Evolutionary conservation across 202 grass and related monocot genomes (phyloP).

Genomic region (Zoysia matrella): DNA sequence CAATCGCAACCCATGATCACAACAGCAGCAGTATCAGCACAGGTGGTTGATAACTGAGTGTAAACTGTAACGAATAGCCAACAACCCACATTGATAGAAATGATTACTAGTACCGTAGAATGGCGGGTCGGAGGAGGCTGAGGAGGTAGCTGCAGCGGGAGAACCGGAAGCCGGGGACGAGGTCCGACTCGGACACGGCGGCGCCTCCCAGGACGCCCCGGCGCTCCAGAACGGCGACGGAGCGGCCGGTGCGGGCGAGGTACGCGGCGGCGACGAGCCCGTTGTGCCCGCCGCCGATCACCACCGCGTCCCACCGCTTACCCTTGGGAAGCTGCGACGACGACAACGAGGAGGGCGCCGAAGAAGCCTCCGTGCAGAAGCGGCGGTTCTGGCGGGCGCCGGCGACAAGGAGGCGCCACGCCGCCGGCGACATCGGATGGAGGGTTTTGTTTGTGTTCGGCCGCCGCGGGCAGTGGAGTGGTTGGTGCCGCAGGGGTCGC

Average conservation of each 20-base stretch:
- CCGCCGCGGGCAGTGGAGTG: constrained; percentile 4
- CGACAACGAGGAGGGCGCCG: neutral
- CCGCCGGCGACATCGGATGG: constrained; percentile 51
- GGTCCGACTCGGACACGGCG: constrained; percentile 81
- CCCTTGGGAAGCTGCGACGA: constrained; percentile 24
- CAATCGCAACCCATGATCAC: neutral
- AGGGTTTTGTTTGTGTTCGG: constrained; percentile 25
- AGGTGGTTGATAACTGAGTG: neutral
- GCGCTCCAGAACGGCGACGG: constrained; percentile 77
- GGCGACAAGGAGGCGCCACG: constrained; percentile 41
- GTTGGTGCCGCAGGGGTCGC: neutral
- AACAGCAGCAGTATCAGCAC: constrained; percentile 15
- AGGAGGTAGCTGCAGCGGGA: constrained; percentile 98
- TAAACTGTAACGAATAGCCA: neutral
- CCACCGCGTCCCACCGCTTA: constrained; percentile 81
- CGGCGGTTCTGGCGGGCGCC: constrained; percentile 24
- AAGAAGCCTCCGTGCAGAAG: constrained; percentile 33
- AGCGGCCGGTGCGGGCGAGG: constrained; percentile 81
- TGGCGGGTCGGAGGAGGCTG: constrained; percentile 89
- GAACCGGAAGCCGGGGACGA: constrained; percentile 92
- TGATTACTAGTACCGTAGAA: constrained; percentile 53
- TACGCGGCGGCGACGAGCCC: constrained; percentile 90
- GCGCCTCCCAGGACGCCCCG: constrained; percentile 78
- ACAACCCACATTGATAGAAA: neutral
- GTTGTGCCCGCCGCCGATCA: constrained; percentile 95